Conservation (phyloP, 169 alveolate genomes). For the Plasmodium coatneyi region DNA sequence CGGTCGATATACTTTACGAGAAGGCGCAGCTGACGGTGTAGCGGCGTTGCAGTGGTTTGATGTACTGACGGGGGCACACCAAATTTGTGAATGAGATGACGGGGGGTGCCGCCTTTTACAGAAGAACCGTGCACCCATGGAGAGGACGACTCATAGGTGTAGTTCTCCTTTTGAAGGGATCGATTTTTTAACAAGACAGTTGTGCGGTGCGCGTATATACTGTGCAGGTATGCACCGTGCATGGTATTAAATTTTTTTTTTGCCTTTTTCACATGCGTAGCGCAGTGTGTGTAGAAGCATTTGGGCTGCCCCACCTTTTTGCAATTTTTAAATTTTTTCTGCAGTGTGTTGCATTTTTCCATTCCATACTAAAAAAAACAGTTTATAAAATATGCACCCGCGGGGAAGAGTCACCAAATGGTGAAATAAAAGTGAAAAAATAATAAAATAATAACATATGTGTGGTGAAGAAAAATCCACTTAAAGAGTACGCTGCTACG, state of each 20-base stretch:
- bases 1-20: constrained; percentile 87
- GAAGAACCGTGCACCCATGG: neutral
- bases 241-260: neutral
- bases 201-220: neutral
- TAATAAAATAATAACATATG: neutral
- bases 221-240: neutral
- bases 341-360: neutral
- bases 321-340: neutral
- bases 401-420: neutral
- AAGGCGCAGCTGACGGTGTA: constrained; percentile 84
- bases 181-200: neutral
- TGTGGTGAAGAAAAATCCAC: neutral
- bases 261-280: neutral
- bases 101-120: neutral
- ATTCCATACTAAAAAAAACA: neutral
- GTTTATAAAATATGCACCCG: neutral
- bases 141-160: neutral
- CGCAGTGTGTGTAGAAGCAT: neutral
- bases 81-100: neutral
- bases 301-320: neutral
- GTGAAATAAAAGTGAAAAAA: neutral
- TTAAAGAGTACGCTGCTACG: neutral
- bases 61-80: neutral
- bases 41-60: neutral
- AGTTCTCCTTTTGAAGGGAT: neutral